Evolutionary conservation across 208 protist genomes (phyloP).

Genomic region (Leishmania lainsoni): DNA sequence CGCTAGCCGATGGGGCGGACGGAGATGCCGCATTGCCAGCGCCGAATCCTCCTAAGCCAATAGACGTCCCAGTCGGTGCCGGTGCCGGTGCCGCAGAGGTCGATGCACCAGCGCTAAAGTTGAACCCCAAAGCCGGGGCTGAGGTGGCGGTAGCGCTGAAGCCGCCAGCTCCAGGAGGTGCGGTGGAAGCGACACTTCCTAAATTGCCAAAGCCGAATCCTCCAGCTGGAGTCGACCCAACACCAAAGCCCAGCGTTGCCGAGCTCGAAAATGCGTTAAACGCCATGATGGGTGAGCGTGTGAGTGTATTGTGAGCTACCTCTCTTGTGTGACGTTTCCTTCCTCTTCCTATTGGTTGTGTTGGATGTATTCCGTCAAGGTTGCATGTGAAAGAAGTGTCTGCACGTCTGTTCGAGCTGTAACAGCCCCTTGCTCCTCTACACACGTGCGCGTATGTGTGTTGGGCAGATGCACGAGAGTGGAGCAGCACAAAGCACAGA

Average conservation of each 20-base stretch:
- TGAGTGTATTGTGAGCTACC: background rate
- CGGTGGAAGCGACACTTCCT: background rate
- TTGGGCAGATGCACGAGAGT: background rate
- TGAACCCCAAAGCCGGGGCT: conserved; percentile 1
- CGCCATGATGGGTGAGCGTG: conserved; percentile 5
- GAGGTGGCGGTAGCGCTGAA: background rate
- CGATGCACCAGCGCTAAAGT: background rate
- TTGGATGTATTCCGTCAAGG: background rate
- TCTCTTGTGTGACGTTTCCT: background rate
- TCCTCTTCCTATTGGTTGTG: background rate
- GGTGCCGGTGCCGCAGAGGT: background rate
- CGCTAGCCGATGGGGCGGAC: background rate
- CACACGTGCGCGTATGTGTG: background rate
- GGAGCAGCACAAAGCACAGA: background rate
- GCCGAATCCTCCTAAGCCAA: conserved; percentile 3
- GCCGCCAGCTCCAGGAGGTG: background rate
- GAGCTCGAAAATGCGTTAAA: conserved; percentile 13
- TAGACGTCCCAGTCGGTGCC: background rate
- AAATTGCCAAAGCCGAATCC: background rate
- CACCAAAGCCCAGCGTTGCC: background rate
- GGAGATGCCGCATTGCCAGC: conserved; percentile 2
- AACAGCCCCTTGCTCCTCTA: background rate
- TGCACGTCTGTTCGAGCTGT: background rate
- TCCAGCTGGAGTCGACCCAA: background rate
- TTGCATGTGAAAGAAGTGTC: too few species aligned